Conservation (phyloP, 129 eudicot genomes). For the Helichrysum umbraculigerum region DNA sequence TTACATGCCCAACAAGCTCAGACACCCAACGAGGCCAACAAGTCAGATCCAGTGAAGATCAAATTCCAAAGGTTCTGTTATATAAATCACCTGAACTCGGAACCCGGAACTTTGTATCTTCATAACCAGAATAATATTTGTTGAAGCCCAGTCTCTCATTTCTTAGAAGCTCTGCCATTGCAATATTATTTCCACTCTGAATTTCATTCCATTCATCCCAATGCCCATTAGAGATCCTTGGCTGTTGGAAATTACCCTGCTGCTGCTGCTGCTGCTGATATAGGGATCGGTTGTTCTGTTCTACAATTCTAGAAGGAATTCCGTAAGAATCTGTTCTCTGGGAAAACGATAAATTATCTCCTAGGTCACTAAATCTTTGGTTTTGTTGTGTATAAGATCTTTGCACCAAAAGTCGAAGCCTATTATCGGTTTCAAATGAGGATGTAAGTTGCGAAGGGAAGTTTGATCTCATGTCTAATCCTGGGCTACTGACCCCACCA, state of each 20-base stretch:
- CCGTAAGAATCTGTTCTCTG: conserved; percentile 59
- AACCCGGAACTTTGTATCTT: conserved; percentile 71
- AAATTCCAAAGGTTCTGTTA: conserved; percentile 70
- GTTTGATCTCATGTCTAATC: conserved; percentile 55
- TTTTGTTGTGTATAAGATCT: conserved; percentile 71
- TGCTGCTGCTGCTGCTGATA: conserved; percentile 51
- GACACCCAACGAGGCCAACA: conserved; percentile 29
- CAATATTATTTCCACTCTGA: conserved; percentile 60
- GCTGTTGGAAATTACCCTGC: conserved; percentile 43
- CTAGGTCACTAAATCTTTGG: conserved; percentile 53
- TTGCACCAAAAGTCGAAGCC: conserved; percentile 68
- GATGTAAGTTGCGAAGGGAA: conserved; percentile 48
- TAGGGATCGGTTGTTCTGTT: conserved; percentile 55
- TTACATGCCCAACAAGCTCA: conserved; percentile 20
- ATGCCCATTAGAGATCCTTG: conserved; percentile 73
- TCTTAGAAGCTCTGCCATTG: conserved; percentile 74
- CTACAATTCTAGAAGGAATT: conserved; percentile 54
- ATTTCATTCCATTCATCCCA: conserved; percentile 91
- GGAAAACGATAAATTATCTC: conserved; percentile 44
- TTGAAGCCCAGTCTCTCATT: conserved; percentile 70
- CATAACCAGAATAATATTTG: conserved; percentile 63
- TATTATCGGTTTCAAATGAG: conserved; percentile 59
- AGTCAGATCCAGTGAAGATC: conserved; percentile 21
- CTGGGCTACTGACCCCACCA: conserved; percentile 45
- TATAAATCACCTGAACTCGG: conserved; percentile 69